Percentiles rank a stretch among this genome's conserved stretches.
Conservation (phyloP, 2,329 filamentous ascomycete species). For the Sarocladium brachiariae region DNA sequence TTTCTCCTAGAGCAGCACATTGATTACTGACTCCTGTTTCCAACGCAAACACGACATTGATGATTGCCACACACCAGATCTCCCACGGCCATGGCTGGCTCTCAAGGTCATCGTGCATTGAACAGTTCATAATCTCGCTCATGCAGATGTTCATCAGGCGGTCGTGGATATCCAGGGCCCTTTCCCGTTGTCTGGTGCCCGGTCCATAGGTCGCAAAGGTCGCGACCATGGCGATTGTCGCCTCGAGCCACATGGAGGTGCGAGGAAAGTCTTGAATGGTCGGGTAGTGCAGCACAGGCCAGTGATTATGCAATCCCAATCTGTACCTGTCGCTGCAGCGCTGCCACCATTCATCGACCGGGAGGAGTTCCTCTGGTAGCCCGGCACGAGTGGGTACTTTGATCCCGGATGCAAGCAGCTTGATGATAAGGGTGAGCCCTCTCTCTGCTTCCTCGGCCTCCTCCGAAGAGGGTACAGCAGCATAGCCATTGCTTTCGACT, state of each 20-base stretch:
- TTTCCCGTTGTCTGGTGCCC: background rate
- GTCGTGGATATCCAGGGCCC: conserved; percentile 1
- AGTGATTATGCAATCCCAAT: conserved; percentile 4
- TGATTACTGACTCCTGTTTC: conserved; percentile 27
- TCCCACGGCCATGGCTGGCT: conserved; percentile 21
- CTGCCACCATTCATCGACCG: conserved; percentile 3
- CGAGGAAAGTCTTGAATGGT: background rate
- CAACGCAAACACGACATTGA: conserved; percentile 33
- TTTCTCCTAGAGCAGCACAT: too few relatives aligned
- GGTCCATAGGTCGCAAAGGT: background rate
- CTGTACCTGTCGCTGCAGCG: background rate
- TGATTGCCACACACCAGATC: conserved; percentile 27
- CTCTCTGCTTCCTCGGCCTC: background rate
- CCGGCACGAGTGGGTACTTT: conserved; percentile 1
- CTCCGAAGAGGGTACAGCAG: background rate
- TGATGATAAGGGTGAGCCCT: background rate
- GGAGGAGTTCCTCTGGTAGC: background rate
- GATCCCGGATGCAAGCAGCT: background rate
- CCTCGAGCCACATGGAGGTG: conserved; percentile 2
- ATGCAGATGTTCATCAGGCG: background rate
- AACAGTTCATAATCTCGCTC: background rate
- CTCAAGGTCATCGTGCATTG: conserved; percentile 3
- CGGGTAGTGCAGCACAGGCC: conserved; percentile 2
- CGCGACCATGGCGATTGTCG: background rate
- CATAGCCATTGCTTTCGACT: background rate